A percentile compares a stretch with the other conserved stretches of the same genome.
Evolutionary conservation across 768 basidiomycete genomes (phyloP).

Genomic region (Pleurotus tuber-regium): DNA sequence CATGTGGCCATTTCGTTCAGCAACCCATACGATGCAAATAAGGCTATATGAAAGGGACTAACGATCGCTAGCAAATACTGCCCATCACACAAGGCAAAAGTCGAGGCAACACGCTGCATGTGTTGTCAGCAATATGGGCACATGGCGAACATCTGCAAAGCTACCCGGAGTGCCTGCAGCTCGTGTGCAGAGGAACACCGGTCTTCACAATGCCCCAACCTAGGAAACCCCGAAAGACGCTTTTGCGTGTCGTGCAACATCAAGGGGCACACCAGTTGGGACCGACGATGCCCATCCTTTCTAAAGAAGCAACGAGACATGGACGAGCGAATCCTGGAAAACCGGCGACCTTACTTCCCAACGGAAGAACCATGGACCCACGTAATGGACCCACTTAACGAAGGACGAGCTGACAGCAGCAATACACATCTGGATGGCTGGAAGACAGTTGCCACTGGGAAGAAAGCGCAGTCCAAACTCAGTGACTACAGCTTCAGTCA

Average conservation of each 20-base stretch:
- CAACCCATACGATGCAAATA: not conserved
- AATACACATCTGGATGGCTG: not conserved
- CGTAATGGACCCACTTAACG: not conserved
- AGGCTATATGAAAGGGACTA: not conserved
- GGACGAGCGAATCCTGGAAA: not conserved
- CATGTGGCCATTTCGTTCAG: not conserved
- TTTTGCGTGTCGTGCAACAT: not conserved
- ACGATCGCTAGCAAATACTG: not conserved
- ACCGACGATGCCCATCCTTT: not conserved
- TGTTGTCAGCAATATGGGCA: constrained; percentile 2
- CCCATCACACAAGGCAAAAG: not conserved
- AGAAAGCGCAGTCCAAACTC: too few relatives aligned
- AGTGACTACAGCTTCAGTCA: too few relatives aligned
- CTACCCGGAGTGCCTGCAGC: not conserved
- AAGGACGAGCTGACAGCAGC: not conserved
- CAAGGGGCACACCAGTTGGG: not conserved
- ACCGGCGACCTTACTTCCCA: not conserved
- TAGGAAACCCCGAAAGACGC: not conserved
- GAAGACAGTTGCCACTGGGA: too few relatives aligned
- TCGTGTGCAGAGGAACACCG: not conserved
- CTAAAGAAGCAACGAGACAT: not conserved
- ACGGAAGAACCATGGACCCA: constrained; percentile 5
- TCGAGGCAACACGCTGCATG: not conserved
- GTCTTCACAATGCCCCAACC: not conserved
- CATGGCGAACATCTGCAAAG: not conserved